Evolutionary conservation across 78 protist genomes (phyloP), one percentile per base, ranked within the genome.

Genomic region (Dictyostelium purpureum): DNA sequence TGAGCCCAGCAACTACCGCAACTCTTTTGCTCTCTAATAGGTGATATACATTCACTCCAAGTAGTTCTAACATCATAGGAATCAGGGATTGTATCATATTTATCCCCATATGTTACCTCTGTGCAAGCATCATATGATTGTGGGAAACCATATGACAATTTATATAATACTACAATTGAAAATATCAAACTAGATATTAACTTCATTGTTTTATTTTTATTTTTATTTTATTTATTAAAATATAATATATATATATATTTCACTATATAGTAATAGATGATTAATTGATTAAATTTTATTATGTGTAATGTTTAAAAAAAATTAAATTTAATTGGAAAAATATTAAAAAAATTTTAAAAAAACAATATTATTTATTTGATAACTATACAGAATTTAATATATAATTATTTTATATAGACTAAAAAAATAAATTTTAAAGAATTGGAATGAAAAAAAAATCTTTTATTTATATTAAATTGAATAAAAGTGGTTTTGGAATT

Each of bases 1-100:
- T 74, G 51, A 28, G 93, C 93, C 93, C 93, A 88, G 40, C 93
- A 88, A 67, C 88, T 77, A 51, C 67, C 66, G 56, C 90, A 83
- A 16, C 28, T 26, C 1, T 37, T 65, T 67, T 88, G 93, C 10
- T 52, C 35, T 52, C 93, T 61, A 16, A 77, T 66, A 12, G 79
- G 87, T 38, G 88, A 76, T 1, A 76, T 61, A 52, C 93, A 88
- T 19, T 73, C 70, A 45, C 77, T 38, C 77, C 85, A 76, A 16
- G 65, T 21, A 12, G 28, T n/a, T 26, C 85, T n/a, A 2, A 81
- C 57, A 49, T 74, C 85, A 75, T 42, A 88, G 14, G 57, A 18
- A 0, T 16, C 63, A n/a, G 93, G 93, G 16, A 88, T 42, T 6
- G 9, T 16, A 5, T 7, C 0, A 18, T 33, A 21, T 18, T 18